phyloP scores from a whole-genome alignment of 345 rosid species.

The Psidium friedrichsthalianum region DNA sequence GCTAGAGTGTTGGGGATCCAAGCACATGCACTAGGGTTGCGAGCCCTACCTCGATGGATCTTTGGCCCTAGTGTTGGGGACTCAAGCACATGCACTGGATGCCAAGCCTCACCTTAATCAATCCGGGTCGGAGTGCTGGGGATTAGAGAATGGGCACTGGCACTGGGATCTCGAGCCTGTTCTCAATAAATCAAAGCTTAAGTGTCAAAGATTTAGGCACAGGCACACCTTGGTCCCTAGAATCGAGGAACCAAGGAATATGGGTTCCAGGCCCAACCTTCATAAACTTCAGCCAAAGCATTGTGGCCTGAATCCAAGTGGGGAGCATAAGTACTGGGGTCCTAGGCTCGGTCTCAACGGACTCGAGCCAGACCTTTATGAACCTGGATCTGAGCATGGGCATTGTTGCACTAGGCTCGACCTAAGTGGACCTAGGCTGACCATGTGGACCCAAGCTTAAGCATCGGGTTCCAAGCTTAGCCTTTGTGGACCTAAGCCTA shows the following conservation, averaged over 20 bases:
- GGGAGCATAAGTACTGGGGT: not conserved
- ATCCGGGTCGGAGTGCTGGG: fast-evolving
- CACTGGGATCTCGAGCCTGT: not conserved
- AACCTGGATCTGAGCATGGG: not conserved
- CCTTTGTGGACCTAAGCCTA: not conserved
- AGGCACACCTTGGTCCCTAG: not conserved
- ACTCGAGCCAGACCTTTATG: not conserved
- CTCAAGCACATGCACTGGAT: not conserved
- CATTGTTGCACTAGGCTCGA: not conserved
- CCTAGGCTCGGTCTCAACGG: fast-evolving
- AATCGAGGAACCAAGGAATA: not conserved
- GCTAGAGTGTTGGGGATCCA: fast-evolving
- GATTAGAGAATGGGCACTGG: not conserved
- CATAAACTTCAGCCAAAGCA: too few relatives aligned
- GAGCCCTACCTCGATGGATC: not conserved
- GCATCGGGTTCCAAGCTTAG: not conserved
- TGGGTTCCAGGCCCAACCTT: not conserved
- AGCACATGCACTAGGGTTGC: fast-evolving
- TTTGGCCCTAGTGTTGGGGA: not conserved
- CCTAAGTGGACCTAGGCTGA: not conserved
- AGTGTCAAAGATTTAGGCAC: not conserved
- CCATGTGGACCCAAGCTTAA: not conserved
- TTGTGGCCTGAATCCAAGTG: too few relatives aligned
- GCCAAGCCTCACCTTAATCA: not conserved
- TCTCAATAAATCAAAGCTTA: not conserved